phyloP scores from a whole-genome alignment of 1,139 yeast species.

The Kodamaea derodonti region DNA sequence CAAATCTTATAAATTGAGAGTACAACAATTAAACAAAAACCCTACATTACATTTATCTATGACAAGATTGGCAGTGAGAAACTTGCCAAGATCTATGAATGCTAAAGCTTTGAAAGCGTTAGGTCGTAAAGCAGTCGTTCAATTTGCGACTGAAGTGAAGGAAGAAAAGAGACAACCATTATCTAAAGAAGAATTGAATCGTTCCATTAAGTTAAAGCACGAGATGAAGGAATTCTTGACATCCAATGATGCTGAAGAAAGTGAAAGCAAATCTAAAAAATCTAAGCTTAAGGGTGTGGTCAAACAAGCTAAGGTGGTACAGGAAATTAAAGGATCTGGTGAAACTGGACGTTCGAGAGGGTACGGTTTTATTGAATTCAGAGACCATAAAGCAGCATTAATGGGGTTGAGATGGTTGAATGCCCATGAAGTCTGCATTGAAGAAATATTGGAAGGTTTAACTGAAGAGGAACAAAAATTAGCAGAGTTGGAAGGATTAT shows the following conservation, averaged over 20 bases:
- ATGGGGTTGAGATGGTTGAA: slow-evolving; percentile 98
- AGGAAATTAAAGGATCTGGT: slow-evolving; percentile 87
- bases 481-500: slow-evolving; percentile 49
- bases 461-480: slow-evolving; percentile 62
- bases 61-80: slow-evolving; percentile 91
- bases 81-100: slow-evolving; percentile 88
- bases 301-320: slow-evolving; percentile 86
- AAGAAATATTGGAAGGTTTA: slow-evolving; percentile 70
- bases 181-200: slow-evolving; percentile 79
- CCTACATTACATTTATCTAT: slow-evolving; percentile 87
- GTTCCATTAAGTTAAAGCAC: slow-evolving; percentile 68
- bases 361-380: slow-evolving; percentile 86
- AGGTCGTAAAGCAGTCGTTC: slow-evolving; percentile 92
- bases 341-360: slow-evolving; percentile 92
- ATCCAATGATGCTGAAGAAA: slow-evolving; percentile 35
- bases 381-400: slow-evolving; percentile 89
- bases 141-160: slow-evolving; percentile 90
- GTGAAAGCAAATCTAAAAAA: slow-evolving; percentile 47
- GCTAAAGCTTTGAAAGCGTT: slow-evolving; percentile 85
- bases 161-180: slow-evolving; percentile 74
- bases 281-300: slow-evolving; percentile 85
- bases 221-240: slow-evolving; percentile 30
- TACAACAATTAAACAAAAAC: slow-evolving; percentile 84
- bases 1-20: slow-evolving; percentile 80
- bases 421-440: slow-evolving; percentile 76